Base-by-base conservation (phyloP, 805 yeast genomes). In the Ogataea corticis region DNA sequence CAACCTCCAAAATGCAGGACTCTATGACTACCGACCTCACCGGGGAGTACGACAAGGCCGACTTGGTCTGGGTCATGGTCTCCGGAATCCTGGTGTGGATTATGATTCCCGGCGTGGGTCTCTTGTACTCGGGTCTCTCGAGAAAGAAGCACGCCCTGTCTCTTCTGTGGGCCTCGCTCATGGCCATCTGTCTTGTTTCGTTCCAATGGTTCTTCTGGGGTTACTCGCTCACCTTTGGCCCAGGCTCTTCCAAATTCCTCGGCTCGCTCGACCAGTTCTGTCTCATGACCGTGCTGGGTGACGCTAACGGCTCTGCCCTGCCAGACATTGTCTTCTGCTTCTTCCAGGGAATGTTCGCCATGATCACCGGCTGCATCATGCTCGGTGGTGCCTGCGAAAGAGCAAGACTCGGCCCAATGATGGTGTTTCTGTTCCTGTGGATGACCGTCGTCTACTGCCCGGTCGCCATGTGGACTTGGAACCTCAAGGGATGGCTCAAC, bases 191-290 rank as follows among this genome's bases (percentile, higher is more conserved):
- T 55, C 72, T 92, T 27, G 82, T 90, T 7, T 70, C 86, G 1
- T 89, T 94, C 79, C 97, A 94, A 67, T 92, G 99, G 98, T 94
- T 90, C 69, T 91, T 90, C 73, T 90, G 97, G 97, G 99, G 98
- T 51, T 92, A 87, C 69, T 87, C 97, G 12, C 76, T 94, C 46
- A 84, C 89, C 15, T 92, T 92, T 65, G 77, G 80, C 38, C 50
- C 62, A 4, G 58, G 57, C 35, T 65, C 67, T 32, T 77, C 87
- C 12, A 75, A 71, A 15, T 86, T 90, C 68, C 73, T 89, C 55
- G 99, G 99, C 45, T 79, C 88, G 49, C 72, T 92, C 63, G 77
- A 77, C 58, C 84, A 87, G 68, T 89, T 92, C 63, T 83, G 90
- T 52, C 75, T 92, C 60, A 85, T 75, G 76, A 73, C 85, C 48